Conservation (phyloP, 2,329 filamentous ascomycete species). For the Aspergillus pseudoterreus region DNA sequence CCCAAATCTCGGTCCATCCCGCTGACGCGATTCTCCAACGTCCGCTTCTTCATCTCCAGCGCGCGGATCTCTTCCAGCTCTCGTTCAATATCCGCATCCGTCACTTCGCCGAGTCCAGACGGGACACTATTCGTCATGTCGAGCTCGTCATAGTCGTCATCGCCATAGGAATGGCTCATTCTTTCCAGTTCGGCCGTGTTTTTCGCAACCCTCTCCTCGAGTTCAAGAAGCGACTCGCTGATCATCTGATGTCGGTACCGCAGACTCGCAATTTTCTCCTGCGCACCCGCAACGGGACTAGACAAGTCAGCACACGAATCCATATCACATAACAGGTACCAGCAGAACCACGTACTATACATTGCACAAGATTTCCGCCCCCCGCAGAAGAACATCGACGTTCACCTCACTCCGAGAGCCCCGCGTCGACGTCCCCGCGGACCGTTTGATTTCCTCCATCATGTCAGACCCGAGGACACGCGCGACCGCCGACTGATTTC, state of each 20-base stretch:
- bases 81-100: conserved; percentile 41
- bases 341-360: conserved; percentile 62
- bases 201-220: conserved; percentile 74
- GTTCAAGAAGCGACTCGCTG: conserved; percentile 69
- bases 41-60: conserved; percentile 60
- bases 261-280: conserved; percentile 70
- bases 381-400: conserved; percentile 76
- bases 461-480: conserved; percentile 84
- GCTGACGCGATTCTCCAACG: conserved; percentile 60
- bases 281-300: conserved; percentile 70
- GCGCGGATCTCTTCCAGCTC: conserved; percentile 56
- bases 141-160: conserved; percentile 55
- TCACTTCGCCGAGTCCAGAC: conserved; percentile 26
- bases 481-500: conserved; percentile 77
- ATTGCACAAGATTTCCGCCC: conserved; percentile 83
- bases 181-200: conserved; percentile 70
- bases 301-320: conserved; percentile 11
- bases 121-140: conserved; percentile 38
- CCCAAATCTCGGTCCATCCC: conserved; percentile 68
- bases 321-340: neutral
- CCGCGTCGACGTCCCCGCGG: conserved; percentile 52
- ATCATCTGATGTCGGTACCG: conserved; percentile 69
- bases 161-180: conserved; percentile 60
- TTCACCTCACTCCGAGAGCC: conserved; percentile 67
- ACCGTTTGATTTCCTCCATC: conserved; percentile 70